A percentile compares a stretch with the other conserved stretches of the same genome.
Evolutionary conservation across 306 rosid genomes (phyloP).

Genomic region (Calophaca sinica): DNA sequence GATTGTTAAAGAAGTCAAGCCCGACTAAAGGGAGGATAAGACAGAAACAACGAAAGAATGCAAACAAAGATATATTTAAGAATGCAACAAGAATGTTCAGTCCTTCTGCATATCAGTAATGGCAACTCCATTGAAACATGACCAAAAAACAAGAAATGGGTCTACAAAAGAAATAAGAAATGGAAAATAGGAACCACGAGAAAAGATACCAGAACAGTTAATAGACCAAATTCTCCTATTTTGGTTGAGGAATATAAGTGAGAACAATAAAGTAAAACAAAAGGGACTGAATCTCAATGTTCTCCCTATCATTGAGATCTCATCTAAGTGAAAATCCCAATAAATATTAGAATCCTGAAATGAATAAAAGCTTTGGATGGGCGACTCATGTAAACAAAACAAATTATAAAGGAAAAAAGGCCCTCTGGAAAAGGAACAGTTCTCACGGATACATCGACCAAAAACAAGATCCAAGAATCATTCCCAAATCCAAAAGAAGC

Average conservation of each 20-base stretch:
- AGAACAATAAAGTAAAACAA: constrained; percentile 3
- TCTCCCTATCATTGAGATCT: not conserved
- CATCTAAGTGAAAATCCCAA: constrained; percentile 2
- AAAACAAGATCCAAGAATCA: too few species aligned
- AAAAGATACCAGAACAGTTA: constrained; percentile 3
- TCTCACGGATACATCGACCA: too few species aligned
- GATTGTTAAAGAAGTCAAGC: not conserved
- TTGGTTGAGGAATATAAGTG: constrained; percentile 20
- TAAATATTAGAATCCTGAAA: constrained; percentile 17
- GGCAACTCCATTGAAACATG: constrained; percentile 10
- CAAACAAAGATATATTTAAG: constrained; percentile 22
- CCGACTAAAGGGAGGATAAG: too few species aligned
- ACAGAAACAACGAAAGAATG: not conserved
- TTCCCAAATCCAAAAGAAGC: too few species aligned
- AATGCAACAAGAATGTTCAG: constrained; percentile 1
- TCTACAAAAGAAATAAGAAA: not conserved
- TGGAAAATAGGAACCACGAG: not conserved
- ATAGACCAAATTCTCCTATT: not conserved
- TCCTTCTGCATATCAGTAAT: constrained; percentile 2
- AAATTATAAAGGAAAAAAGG: too few species aligned
- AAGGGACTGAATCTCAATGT: constrained; percentile 23
- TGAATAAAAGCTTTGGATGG: not conserved
- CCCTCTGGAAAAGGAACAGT: too few species aligned
- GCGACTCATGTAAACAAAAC: too few species aligned
- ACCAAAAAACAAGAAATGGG: not conserved